A percentile compares a stretch with the other conserved stretches of the same genome.
Evolutionary conservation across 345 rosid genomes (phyloP).

Genomic region (Cardamine occulta): DNA sequence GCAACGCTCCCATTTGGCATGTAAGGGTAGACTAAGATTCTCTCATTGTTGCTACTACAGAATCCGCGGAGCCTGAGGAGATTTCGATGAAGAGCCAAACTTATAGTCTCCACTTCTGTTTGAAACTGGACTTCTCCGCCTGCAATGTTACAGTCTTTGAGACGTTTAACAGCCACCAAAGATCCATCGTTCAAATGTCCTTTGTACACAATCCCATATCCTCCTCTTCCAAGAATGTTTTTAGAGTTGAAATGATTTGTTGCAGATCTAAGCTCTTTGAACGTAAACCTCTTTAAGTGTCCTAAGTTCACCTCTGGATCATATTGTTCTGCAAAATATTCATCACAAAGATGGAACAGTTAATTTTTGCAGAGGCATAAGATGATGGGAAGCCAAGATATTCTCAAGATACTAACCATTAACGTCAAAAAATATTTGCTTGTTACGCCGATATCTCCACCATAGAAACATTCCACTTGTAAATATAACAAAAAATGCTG

Average conservation of each 20-base stretch:
- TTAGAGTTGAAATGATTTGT: constrained; percentile 86
- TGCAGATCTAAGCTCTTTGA: constrained; percentile 90
- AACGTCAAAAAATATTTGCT: constrained; percentile 96
- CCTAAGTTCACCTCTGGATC: constrained; percentile 90
- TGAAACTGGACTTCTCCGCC: constrained; percentile 98
- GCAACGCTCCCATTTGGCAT: constrained; percentile 98
- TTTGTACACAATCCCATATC: constrained; percentile 94
- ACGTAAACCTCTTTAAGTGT: constrained; percentile 80
- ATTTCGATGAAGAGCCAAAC: constrained; percentile 95
- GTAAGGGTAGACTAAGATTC: constrained; percentile 93
- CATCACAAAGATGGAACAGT: background rate
- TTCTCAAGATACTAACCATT: constrained; percentile 62
- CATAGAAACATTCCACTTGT: constrained; percentile 69
- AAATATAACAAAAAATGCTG: constrained; percentile 64
- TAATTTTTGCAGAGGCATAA: background rate
- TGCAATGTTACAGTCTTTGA: constrained; percentile 82
- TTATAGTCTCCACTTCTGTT: constrained; percentile 94
- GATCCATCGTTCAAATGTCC: constrained; percentile 78
- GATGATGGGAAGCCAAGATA: background rate
- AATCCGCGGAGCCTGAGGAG: constrained; percentile 96
- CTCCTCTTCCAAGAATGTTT: constrained; percentile 91
- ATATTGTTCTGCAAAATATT: constrained; percentile 71
- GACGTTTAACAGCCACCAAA: constrained; percentile 94
- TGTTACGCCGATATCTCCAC: constrained; percentile 89
- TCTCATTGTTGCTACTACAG: constrained; percentile 86